Conservation (phyloP, 768 basidiomycete genomes). For the Mycena venus region DNA sequence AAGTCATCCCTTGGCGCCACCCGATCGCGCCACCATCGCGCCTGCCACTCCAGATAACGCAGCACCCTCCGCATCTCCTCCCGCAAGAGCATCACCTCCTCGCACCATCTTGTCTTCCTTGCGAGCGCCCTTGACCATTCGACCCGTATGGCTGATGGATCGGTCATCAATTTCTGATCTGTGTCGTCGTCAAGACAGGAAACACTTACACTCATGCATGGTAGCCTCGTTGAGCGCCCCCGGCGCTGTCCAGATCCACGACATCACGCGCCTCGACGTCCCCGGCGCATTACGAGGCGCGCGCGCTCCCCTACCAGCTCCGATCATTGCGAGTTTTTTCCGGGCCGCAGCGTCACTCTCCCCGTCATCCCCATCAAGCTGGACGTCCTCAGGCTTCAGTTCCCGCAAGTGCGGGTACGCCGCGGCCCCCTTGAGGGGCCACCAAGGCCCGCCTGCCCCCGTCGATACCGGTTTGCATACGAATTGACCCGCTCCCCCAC, state of each 20-base stretch:
- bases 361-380: neutral
- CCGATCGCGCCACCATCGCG: neutral
- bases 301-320: neutral
- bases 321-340: neutral
- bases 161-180: too few relatives aligned
- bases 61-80: slow-evolving; percentile 31
- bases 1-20: neutral
- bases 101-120: slow-evolving; percentile 8
- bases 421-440: neutral
- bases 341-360: neutral
- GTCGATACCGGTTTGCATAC: neutral
- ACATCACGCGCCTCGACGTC: neutral
- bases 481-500: slow-evolving; percentile 16
- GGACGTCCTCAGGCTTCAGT: neutral
- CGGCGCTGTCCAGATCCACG: neutral
- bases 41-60: slow-evolving; percentile 1
- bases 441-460: neutral
- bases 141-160: slow-evolving; percentile 23
- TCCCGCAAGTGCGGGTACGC: neutral
- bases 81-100: slow-evolving; percentile 25
- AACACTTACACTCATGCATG: neutral
- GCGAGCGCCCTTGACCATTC: slow-evolving; percentile 25
- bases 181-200: neutral
- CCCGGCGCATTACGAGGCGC: neutral
- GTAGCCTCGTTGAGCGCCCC: neutral